These are phyloP conservation scores for Trichoderma asperelloides DNA, from an alignment of 495 filamentous ascomycete genomes.

Conservation along the genomic window DNA sequence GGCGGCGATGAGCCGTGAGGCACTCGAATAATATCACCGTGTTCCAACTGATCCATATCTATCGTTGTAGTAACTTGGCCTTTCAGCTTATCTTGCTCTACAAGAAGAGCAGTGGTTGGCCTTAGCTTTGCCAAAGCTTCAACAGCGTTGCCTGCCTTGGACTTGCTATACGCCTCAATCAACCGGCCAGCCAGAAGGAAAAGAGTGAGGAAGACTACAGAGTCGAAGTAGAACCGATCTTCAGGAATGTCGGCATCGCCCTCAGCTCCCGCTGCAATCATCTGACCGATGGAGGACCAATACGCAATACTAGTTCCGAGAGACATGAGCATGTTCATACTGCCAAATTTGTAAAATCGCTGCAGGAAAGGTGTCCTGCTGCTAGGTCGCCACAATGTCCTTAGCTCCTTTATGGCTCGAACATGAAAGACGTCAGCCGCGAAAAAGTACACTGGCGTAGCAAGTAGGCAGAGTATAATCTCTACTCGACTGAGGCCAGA, in stretches of 20 bases:
- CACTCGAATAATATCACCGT: conserved; percentile 71
- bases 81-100: conserved; percentile 34
- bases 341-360: conserved; percentile 86
- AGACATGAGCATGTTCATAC: conserved; percentile 92
- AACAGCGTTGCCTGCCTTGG: conserved; percentile 84
- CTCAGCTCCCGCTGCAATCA: conserved; percentile 56
- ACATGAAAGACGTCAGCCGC: conserved; percentile 80
- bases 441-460: conserved; percentile 85
- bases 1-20: conserved; percentile 77
- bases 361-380: conserved; percentile 67
- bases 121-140: conserved; percentile 67
- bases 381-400: conserved; percentile 67
- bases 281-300: conserved; percentile 68
- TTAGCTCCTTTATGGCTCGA: conserved; percentile 70
- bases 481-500: conserved; percentile 69
- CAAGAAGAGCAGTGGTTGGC: conserved; percentile 68
- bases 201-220: conserved; percentile 86
- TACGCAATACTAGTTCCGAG: conserved; percentile 86
- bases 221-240: conserved; percentile 77
- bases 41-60: conserved; percentile 67
- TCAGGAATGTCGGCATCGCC: conserved; percentile 31
- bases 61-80: conserved; percentile 34
- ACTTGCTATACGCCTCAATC: conserved; percentile 88
- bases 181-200: conserved; percentile 75
- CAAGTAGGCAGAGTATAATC: conserved; percentile 76